Percentiles rank a stretch among this genome's conserved stretches.
Evolutionary conservation across 306 rosid genomes (phyloP).

Genomic region (Trifolium pratense): DNA sequence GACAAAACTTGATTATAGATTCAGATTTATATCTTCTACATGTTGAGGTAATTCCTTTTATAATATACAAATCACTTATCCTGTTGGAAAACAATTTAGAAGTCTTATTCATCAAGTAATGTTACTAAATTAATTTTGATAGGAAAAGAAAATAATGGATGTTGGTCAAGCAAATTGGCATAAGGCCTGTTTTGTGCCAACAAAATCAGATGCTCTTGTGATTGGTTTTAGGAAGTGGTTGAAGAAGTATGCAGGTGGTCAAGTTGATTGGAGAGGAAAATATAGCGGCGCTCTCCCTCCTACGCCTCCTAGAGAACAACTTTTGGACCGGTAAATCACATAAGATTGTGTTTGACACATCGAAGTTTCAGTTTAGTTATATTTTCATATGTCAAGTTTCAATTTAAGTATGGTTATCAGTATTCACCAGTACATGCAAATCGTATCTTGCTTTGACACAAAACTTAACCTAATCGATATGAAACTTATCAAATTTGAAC

Average conservation of each 20-base stretch:
- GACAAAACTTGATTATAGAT: constrained; percentile 82
- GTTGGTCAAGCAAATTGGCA: constrained; percentile 72
- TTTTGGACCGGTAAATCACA: constrained; percentile 76
- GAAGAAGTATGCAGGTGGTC: too few relatives aligned
- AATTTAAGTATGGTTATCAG: too few relatives aligned
- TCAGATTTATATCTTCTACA: constrained; percentile 94
- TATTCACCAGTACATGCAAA: too few relatives aligned
- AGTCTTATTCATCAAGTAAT: too few relatives aligned
- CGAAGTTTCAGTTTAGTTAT: constrained; percentile 9
- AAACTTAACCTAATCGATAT: background rate
- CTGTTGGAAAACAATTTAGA: too few relatives aligned
- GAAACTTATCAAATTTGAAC: background rate
- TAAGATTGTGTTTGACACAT: constrained; percentile 11
- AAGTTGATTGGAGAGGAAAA: too few relatives aligned
- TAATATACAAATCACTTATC: constrained; percentile 22
- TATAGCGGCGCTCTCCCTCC: too few relatives aligned
- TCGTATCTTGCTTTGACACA: background rate
- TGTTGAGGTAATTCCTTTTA: constrained; percentile 69
- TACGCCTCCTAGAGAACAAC: constrained; percentile 50
- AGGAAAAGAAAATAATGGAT: constrained; percentile 34
- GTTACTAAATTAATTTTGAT: constrained; percentile 29
- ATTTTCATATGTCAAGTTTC: too few relatives aligned
- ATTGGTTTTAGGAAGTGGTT: too few relatives aligned
- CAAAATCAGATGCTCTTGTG: constrained; percentile 72
- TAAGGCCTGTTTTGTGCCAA: constrained; percentile 89